Percentiles rank a stretch among this genome's conserved stretches.
phyloP scores from a whole-genome alignment of 2,329 filamentous ascomycete genomes.

The Alternaria angustiovoidea region DNA sequence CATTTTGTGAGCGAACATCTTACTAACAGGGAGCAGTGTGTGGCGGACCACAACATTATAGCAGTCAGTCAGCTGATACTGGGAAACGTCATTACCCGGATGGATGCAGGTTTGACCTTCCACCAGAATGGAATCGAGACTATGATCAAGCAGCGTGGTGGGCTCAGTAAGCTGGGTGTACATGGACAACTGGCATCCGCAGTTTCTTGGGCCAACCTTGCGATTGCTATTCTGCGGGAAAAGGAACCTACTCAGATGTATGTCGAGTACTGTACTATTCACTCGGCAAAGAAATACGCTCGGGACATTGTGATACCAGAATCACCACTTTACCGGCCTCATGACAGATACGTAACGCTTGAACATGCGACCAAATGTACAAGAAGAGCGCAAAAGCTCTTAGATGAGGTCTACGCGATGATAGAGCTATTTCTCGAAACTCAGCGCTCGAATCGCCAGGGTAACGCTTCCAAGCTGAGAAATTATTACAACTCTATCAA shows the following conservation, averaged over 20 bases:
- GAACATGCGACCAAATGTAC: slow-evolving; percentile 28
- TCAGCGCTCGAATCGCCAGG: slow-evolving; percentile 23
- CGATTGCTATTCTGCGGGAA: slow-evolving; percentile 46
- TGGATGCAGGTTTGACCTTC: slow-evolving; percentile 28
- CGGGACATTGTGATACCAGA: slow-evolving; percentile 41
- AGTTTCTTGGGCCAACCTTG: slow-evolving; percentile 42
- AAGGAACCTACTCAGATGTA: slow-evolving; percentile 37
- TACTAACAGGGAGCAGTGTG: slow-evolving; percentile 26
- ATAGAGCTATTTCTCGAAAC: slow-evolving; percentile 40
- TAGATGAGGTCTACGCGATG: slow-evolving; percentile 42
- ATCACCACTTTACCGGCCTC: slow-evolving; percentile 48
- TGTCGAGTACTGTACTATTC: slow-evolving; percentile 30
- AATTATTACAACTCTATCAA: slow-evolving; percentile 33
- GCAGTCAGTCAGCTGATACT: slow-evolving; percentile 48
- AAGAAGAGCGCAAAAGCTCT: slow-evolving; percentile 27
- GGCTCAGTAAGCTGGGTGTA: slow-evolving; percentile 41
- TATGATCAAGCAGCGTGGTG: slow-evolving; percentile 48
- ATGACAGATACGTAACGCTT: slow-evolving; percentile 38
- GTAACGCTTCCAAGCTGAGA: slow-evolving; percentile 23
- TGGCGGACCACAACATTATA: slow-evolving; percentile 48
- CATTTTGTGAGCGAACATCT: slow-evolving; percentile 41
- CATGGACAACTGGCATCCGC: slow-evolving; percentile 43
- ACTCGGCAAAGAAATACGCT: slow-evolving; percentile 24
- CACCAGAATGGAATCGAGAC: slow-evolving; percentile 42
- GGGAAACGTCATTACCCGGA: slow-evolving; percentile 42